Percentiles rank a stretch among this genome's conserved stretches.
phyloP scores from a whole-genome alignment of 305 asterid species.

The Fraxinus sp. region DNA sequence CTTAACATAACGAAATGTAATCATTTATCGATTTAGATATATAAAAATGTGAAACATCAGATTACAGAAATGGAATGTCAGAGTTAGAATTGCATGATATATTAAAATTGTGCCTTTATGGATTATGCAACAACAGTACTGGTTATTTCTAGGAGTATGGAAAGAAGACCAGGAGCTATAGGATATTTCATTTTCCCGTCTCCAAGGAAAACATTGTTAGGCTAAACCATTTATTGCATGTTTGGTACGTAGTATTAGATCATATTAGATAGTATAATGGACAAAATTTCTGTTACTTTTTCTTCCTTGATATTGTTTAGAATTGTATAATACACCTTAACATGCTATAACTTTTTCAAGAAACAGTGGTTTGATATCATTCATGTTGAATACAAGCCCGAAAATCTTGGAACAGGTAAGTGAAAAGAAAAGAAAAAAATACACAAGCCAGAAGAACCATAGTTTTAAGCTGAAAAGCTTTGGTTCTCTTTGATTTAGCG shows the following conservation, averaged over 20 bases:
- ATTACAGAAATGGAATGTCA: neutral
- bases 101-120: neutral
- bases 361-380: neutral
- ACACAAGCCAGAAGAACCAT: neutral
- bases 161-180: neutral
- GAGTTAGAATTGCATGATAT: neutral
- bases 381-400: neutral
- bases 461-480: slow-evolving; percentile 17
- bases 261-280: neutral
- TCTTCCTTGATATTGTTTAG: neutral
- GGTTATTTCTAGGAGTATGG: neutral
- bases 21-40: neutral
- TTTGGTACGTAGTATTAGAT: neutral
- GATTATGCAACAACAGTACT: neutral
- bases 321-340: neutral
- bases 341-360: neutral
- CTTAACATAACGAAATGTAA: neutral
- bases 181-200: neutral
- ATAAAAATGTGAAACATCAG: neutral
- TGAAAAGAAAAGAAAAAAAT: neutral
- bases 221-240: neutral
- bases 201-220: neutral
- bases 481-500: slow-evolving; percentile 18
- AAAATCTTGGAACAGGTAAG: neutral
- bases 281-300: neutral